These are phyloP conservation scores for Fallopia convolvulus DNA, from an alignment of 148 eudicot genomes.

Conservation along the genomic window DNA sequence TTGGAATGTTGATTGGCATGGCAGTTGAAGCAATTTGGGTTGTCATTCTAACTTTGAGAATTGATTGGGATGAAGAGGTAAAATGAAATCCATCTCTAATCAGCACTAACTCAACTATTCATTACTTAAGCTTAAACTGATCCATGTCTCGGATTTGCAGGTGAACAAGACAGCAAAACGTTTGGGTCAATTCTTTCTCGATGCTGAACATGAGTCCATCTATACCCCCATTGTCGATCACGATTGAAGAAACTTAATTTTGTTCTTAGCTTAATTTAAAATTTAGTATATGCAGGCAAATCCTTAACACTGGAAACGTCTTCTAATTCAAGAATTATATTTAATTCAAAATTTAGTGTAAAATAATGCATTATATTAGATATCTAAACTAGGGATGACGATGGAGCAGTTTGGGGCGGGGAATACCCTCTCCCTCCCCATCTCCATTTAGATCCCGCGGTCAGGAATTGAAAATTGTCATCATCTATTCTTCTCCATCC, in stretches of 20 bases:
- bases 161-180: neutral
- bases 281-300: too few species aligned
- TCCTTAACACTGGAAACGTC: too few species aligned
- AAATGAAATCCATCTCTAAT: neutral
- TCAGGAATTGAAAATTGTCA: too few species aligned
- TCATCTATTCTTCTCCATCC: too few species aligned
- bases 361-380: too few species aligned
- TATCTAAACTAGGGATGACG: too few species aligned
- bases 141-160: neutral
- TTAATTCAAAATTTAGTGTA: too few species aligned
- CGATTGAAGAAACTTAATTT: neutral
- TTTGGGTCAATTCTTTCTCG: neutral
- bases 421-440: too few species aligned
- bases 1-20: conserved; percentile 63
- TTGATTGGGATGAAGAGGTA: conserved; percentile 76
- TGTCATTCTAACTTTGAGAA: conserved; percentile 49
- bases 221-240: neutral
- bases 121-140: neutral
- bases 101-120: neutral
- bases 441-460: too few species aligned
- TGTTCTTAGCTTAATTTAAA: neutral
- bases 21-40: conserved; percentile 40
- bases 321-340: too few species aligned
- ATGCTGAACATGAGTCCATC: neutral
- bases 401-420: too few species aligned